Base-by-base conservation (phyloP, 495 filamentous ascomycete genomes). In the Umbilicaria muhlenbergii region DNA sequence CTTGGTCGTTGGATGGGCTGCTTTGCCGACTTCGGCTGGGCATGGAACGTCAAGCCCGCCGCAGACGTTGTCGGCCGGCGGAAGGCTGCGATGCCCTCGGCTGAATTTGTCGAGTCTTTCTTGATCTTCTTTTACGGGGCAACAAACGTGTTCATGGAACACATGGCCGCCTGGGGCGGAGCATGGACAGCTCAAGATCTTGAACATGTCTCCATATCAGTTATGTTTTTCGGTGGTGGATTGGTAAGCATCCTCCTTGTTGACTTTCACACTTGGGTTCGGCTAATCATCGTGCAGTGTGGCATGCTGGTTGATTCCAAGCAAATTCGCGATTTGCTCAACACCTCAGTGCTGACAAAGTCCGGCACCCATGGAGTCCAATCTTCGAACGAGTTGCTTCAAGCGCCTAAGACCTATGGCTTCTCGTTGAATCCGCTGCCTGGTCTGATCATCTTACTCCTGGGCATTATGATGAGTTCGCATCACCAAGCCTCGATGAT, bases 151-250 rank as follows among this genome's bases (percentile, higher is more conserved):
- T 94, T 92, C 60, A 65, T 96, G 32, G 91, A 98, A 60, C 91
- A 93, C 57, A 70, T 98, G 34, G 74, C 74, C 33, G 73, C 65
- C 39, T 76, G 73, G 67, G 86, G 82, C 21, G 58, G 65, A 7
- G 67, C 62, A 34, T 98, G 86, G 79, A 75, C 69, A 44, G 56
- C 86, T 13, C 71, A 77, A 32, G 91, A 96, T 58, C 63, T 98
- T 5, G 87, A 98, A 64, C 91, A 98, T 57, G 67, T 92, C 38
- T 91, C 86, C 5, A 94, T 98, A 52, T 83, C 88, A 1, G 66
- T 94, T 34, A 75, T 98, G 65, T 96, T 98, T 65, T 82, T 95
- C 46, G 91, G 91, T 41, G 88, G 87, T 50, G 91, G 91, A n/a
- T 57, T 92, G 57, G 80, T 86, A 66, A 68, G 79, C 67, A 38